Evolutionary conservation across 2,329 filamentous ascomycete genomes (phyloP).

Genomic region (Dothideomycetidae sp.): DNA sequence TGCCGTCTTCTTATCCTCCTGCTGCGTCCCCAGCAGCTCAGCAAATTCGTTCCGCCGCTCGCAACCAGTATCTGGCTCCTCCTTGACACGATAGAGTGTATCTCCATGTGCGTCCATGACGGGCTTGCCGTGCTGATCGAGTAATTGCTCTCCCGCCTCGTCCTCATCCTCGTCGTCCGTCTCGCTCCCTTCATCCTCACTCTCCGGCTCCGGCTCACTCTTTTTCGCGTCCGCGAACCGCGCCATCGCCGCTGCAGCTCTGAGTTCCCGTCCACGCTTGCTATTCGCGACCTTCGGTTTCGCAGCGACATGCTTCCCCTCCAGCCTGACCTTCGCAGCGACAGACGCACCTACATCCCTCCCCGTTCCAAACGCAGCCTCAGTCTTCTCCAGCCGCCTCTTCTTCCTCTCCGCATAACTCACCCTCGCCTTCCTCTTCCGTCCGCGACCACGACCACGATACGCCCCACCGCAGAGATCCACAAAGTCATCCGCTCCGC

Average conservation of each 20-base stretch:
- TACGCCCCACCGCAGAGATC: conserved; percentile 68
- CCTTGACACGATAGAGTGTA: conserved; percentile 60
- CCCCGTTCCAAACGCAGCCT: conserved; percentile 70
- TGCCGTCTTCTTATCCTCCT: too few species aligned
- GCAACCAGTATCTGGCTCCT: conserved; percentile 42
- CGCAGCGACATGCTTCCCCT: conserved; percentile 46
- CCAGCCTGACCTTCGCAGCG: conserved; percentile 48
- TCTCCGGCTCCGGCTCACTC: conserved; percentile 25
- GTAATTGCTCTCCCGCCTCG: conserved; percentile 24
- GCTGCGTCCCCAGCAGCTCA: conserved; percentile 46
- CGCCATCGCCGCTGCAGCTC: conserved; percentile 63
- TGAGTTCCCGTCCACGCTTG: conserved; percentile 57
- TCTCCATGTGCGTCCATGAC: conserved; percentile 50
- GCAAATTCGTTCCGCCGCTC: conserved; percentile 51
- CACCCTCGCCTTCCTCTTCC: conserved; percentile 38
- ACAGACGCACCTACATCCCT: conserved; percentile 56
- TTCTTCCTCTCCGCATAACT: conserved; percentile 56
- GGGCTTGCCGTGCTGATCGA: conserved; percentile 50
- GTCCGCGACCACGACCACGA: conserved; percentile 41
- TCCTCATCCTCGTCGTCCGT: conserved; percentile 35
- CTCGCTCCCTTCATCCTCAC: conserved; percentile 21
- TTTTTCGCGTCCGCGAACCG: conserved; percentile 43
- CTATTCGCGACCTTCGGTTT: conserved; percentile 64
- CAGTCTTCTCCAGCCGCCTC: conserved; percentile 58
- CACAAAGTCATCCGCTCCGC: conserved; percentile 10